Conservation (phyloP, 768 basidiomycete genomes). For the Rubroboletus satanas region DNA sequence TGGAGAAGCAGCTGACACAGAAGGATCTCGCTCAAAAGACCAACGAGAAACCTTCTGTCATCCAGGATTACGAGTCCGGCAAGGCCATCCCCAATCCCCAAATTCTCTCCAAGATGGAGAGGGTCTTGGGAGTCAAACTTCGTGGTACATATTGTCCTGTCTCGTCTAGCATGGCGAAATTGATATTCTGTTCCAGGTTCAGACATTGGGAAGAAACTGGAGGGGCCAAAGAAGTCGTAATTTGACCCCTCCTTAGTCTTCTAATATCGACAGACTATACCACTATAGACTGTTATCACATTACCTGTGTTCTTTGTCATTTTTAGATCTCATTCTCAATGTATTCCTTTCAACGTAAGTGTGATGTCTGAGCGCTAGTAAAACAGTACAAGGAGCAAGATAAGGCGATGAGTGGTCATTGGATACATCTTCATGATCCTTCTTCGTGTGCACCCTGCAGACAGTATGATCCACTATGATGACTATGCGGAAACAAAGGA, state of each 20-base stretch:
- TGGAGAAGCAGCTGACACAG: slow-evolving; percentile 77
- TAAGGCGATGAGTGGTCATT: background rate
- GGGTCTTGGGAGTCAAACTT: slow-evolving; percentile 80
- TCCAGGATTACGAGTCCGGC: slow-evolving; percentile 87
- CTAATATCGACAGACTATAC: slow-evolving; percentile 27
- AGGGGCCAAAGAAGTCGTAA: slow-evolving; percentile 70
- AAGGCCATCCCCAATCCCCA: slow-evolving; percentile 85
- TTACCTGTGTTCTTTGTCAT: slow-evolving; percentile 10
- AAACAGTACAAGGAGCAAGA: slow-evolving; percentile 1
- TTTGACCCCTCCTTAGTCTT: slow-evolving; percentile 38
- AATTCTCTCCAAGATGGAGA: slow-evolving; percentile 86
- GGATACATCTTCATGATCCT: slow-evolving; percentile 16
- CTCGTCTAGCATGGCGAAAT: background rate
- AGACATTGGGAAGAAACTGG: slow-evolving; percentile 86
- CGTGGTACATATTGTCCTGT: slow-evolving; percentile 56
- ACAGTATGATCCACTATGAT: background rate
- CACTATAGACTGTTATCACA: slow-evolving; percentile 19
- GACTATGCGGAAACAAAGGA: slow-evolving; percentile 2
- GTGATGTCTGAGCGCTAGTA: slow-evolving; percentile 1
- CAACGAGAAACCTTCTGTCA: slow-evolving; percentile 86
- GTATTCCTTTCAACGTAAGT: slow-evolving; percentile 14
- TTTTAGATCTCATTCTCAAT: slow-evolving; percentile 25
- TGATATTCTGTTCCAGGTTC: slow-evolving; percentile 41
- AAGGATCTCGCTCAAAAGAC: slow-evolving; percentile 91
- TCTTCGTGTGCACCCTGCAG: slow-evolving; percentile 35